phyloP scores from a whole-genome alignment of 805 yeast genomes.

The Vanderwaltozyma polyspora region DNA sequence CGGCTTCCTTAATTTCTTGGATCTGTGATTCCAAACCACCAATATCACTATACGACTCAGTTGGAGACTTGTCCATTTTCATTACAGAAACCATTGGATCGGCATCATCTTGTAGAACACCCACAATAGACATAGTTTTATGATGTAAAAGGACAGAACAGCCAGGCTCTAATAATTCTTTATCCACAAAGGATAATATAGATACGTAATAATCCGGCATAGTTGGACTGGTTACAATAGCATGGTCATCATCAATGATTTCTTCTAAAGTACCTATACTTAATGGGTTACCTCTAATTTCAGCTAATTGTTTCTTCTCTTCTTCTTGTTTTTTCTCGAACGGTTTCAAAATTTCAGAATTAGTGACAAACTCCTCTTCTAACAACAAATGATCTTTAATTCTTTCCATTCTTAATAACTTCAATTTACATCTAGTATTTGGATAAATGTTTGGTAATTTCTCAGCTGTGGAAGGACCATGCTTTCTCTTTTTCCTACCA shows the following conservation, averaged over 20 bases:
- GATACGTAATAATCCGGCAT: slow-evolving; percentile 97
- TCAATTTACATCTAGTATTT: slow-evolving; percentile 85
- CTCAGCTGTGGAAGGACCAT: slow-evolving; percentile 72
- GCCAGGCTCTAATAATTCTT: slow-evolving; percentile 91
- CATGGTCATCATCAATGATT: slow-evolving; percentile 96
- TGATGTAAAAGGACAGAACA: slow-evolving; percentile 92
- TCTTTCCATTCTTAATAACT: slow-evolving; percentile 83
- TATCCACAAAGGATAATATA: slow-evolving; percentile 91
- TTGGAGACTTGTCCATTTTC: slow-evolving; percentile 96
- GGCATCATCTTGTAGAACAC: slow-evolving; percentile 94
- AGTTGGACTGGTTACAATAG: slow-evolving; percentile 89
- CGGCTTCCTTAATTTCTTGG: slow-evolving; percentile 96
- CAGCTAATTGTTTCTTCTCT: slow-evolving; percentile 90
- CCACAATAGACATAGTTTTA: slow-evolving; percentile 92
- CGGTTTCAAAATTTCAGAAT: slow-evolving; percentile 89
- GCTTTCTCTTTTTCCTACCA: slow-evolving; percentile 84
- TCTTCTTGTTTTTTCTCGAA: slow-evolving; percentile 95
- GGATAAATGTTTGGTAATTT: slow-evolving; percentile 85
- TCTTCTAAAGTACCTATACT: slow-evolving; percentile 94
- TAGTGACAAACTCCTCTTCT: slow-evolving; percentile 92
- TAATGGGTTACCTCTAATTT: slow-evolving; percentile 92
- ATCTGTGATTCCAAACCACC: slow-evolving; percentile 95
- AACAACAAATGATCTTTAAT: slow-evolving; percentile 89
- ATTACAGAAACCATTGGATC: slow-evolving; percentile 96
- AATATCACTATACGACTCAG: slow-evolving; percentile 91